Evolutionary conservation across 352 stramenopile genomes (phyloP), one percentile per base, ranked within the genome.

Genomic region (Nothophytophthora sp.): DNA sequence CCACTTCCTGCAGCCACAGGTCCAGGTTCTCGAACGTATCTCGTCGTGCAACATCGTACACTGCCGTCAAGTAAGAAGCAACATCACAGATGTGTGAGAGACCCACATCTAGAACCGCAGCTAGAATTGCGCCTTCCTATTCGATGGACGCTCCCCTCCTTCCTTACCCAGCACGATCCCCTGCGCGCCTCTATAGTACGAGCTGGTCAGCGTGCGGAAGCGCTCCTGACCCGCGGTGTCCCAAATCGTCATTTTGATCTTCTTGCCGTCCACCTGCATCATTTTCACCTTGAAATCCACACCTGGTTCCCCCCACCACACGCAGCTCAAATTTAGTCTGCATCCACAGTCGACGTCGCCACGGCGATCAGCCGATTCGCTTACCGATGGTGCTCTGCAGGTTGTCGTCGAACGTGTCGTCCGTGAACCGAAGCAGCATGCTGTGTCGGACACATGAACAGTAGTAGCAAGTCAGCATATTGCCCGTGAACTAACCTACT

Each of bases 261-360:
- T 89, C 70, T 98, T 99, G 44, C 83, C 82, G 52, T 96, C 88
- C 45, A 98, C 80, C 46, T 98, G 88, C 65, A 99, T 89, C 76
- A 98, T 97, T 69, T 99, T 99, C 24, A 99, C 96, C 77, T 99
- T 98, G 66, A 98, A 98, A 54, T 99, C 96, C 35, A 97, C 90
- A 49, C 87, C 87, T 88, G 32, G 18, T 20, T 33, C 22, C 38
- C 32, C 19, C 57, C 12, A 37, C 30, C 23, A 12, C 39, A 45
- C 6, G n/a, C n/a, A n/a, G n/a, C n/a, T n/a, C n/a, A n/a, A 34
- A 38, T 12, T 37, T 41, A 36, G 32, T 60, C 24, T 34, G 37
- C 5, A 12, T 11, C 15, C 23, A 35, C 19, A 23, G 12, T 37
- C 7, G n/a, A n/a, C n/a, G n/a, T n/a, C n/a, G n/a, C n/a, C n/a